Evolutionary conservation across 2,329 filamentous ascomycete genomes (phyloP), one percentile per base, ranked within the genome.

Genomic region (Diplodia sapinea): DNA sequence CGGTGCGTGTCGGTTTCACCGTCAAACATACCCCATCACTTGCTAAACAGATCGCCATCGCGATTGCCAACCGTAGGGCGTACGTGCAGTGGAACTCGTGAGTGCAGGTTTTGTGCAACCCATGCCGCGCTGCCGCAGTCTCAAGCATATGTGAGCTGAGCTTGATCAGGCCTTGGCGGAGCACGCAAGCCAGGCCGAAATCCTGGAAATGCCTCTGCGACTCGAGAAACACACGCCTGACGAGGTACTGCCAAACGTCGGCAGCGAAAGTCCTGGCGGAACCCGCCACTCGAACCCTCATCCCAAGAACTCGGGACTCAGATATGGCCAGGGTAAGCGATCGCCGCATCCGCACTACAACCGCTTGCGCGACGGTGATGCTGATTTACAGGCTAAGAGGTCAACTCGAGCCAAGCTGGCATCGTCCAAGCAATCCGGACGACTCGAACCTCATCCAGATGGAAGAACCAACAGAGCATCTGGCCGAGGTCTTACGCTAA

Each of bases 21-120:
- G 20, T 40, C 36, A 47, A 38, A 20, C 55, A 26, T 26, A 36
- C 38, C 47, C 9, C 40, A 61, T 61, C 40, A 61, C 31, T 33
- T 49, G 38, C 9, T 38, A 12, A 12, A 38, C 9, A 4, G 36
- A 38, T 38, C 36, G 36, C 36, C 36, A 38, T 12, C 8, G 36
- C 11, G 9, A 38, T 38, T 38, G 3, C 36, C 33, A 26, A 40
- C 12, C 5, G 40, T 50, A 20, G 57, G 40, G 26, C 40, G 20
- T 26, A 50, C 38, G 23, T 20, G 15, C 40, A 20, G 57, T 61
- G 26, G 40, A 61, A 61, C 57, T 13, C 31, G 36, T 59, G 38
- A 23, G 56, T 11, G 36, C 40, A 33, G 15, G 11, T 26, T 26
- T 15, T 49, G 57, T 62, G 26, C 57, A 6, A 36, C 57, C 23